Evolutionary conservation across 2,329 filamentous ascomycete genomes (phyloP), one percentile per base, ranked within the genome.

Genomic region (Cladosporium sphaerospermum): DNA sequence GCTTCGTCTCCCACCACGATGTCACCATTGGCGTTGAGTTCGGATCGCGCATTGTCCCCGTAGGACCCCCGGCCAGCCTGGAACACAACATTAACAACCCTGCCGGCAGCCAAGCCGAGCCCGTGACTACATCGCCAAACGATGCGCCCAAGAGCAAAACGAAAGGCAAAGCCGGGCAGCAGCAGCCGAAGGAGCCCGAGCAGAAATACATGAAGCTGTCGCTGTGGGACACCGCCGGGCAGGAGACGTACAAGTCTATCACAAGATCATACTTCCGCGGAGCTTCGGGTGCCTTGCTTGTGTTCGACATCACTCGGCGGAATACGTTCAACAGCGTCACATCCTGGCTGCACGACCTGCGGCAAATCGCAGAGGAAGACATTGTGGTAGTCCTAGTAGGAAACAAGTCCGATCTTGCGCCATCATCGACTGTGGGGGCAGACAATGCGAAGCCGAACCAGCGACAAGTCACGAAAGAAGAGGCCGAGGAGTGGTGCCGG

Each of bases 1-100:
- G 92, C 70, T 96, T 97, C 78, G 89, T 88, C 52, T 82, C 88
- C 52, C 88, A 93, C 69, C 92, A 96, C 79, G 91, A 96, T 78
- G 92, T 96, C 61, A 97, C 92, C 59, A 96, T 96, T 67, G 91
- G 91, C 61, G 91, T 96, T 59, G 92, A 97, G 70, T 96, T 96
- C 70, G 92, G 92, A 64, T 95, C 88, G 47, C 84, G 90, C 65
- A 92, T 96, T 68, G 88, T 96, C 52, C 87, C 91, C 54, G 91
- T 96, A 61, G 90, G 90, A 1, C 89, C 89, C 28, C 89, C 89
- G 3, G 85, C 89, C 28, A 83, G 80, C 28, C 75, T 81, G 60
- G 71, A 76, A 50, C 71, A 83, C 54, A 72, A 70, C 45, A 76
- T 81, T 67, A 78, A 78, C 61, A 78, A 79, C 62, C 74, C 75